Evolutionary conservation across 2,329 filamentous ascomycete genomes (phyloP).

Genomic region (Phialemonium atrogriseum): DNA sequence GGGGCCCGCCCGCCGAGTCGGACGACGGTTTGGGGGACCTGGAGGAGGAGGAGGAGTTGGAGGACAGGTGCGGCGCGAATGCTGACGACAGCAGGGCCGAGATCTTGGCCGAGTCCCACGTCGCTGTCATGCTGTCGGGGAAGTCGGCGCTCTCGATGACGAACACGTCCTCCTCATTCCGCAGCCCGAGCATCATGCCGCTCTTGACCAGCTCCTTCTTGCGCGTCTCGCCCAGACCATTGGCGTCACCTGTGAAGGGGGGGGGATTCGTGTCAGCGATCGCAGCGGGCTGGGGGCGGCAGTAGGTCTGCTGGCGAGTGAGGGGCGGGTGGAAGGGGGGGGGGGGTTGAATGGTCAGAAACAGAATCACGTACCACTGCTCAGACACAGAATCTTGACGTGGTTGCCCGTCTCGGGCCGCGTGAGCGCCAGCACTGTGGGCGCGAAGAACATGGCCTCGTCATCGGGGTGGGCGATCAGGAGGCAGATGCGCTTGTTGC

Average conservation of each 20-base stretch:
- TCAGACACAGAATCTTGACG: conserved; percentile 88
- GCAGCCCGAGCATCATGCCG: conserved; percentile 66
- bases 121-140: conserved; percentile 77
- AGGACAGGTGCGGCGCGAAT: conserved; percentile 59
- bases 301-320: no score
- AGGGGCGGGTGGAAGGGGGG: background rate
- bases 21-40: no score
- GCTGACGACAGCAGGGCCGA: conserved; percentile 60
- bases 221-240: conserved; percentile 75
- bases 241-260: conserved; percentile 60
- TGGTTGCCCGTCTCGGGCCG: conserved; percentile 75
- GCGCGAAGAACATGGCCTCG: conserved; percentile 98
- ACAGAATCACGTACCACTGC: conserved; percentile 52
- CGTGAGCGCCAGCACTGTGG: conserved; percentile 77
- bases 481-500: conserved; percentile 80
- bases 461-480: conserved; percentile 97
- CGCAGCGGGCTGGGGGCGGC: no score
- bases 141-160: conserved; percentile 79
- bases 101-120: conserved; percentile 67
- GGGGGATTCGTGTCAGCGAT: background rate
- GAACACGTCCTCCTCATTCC: conserved; percentile 68
- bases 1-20: conserved; percentile 20
- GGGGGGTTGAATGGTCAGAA: conserved; percentile 4
- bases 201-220: conserved; percentile 79
- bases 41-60: conserved; percentile 19